Evolutionary conservation across 139 green algal genomes (phyloP).

Genomic region (Auxenochlorella protothecoides): DNA sequence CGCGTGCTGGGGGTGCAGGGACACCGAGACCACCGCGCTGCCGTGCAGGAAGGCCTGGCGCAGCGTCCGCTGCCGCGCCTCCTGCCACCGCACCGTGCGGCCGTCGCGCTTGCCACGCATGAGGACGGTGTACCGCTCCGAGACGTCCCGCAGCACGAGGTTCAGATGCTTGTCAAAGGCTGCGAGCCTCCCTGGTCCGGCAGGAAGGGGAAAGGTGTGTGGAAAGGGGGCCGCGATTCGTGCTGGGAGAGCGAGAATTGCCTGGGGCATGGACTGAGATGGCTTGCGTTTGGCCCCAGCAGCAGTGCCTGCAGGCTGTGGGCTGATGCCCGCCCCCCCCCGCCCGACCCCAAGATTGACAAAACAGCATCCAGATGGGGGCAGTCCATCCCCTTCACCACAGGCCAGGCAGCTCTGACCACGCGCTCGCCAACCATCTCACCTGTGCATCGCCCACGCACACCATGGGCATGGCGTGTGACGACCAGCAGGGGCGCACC

Average conservation of each 20-base stretch:
- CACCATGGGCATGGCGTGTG: conserved; percentile 51
- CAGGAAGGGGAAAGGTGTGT: neutral
- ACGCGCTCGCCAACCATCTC: too few species aligned
- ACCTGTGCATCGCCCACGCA: conserved; percentile 41
- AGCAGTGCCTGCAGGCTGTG: too few species aligned
- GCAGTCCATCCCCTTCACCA: neutral
- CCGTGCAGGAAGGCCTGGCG: conserved; percentile 56
- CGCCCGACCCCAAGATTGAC: too few species aligned
- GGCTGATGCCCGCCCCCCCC: neutral
- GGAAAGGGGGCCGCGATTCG: too few species aligned
- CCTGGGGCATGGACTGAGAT: too few species aligned
- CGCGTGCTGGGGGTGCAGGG: too few species aligned
- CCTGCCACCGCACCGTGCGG: conserved; percentile 35
- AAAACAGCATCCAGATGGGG: neutral
- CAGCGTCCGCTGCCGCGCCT: conserved; percentile 43
- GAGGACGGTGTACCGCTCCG: conserved; percentile 62
- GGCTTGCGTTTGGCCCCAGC: too few species aligned
- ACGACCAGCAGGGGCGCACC: conserved; percentile 37
- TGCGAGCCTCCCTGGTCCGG: conserved; percentile 29
- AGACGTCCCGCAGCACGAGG: conserved; percentile 54
- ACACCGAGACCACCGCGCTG: conserved; percentile 47
- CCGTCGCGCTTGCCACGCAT: conserved; percentile 2
- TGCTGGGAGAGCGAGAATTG: too few species aligned
- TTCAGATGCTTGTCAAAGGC: conserved; percentile 69
- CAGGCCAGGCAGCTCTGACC: too few species aligned